Percentiles rank a stretch among this genome's conserved stretches.
phyloP scores from a whole-genome alignment of 2,329 filamentous ascomycete species.

The Tolypocladium album region DNA sequence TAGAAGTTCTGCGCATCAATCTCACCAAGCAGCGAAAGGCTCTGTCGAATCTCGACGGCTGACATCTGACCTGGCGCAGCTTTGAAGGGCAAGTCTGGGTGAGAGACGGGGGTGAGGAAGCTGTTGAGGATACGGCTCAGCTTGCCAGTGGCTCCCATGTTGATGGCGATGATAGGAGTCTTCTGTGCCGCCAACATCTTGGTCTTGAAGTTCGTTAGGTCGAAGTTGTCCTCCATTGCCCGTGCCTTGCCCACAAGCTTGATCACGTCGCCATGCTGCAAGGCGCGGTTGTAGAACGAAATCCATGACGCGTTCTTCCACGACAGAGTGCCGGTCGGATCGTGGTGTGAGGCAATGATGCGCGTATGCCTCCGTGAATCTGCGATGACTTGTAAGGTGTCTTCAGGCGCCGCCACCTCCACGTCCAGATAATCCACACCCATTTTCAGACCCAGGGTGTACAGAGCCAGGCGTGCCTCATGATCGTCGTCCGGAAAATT shows the following conservation, averaged over 20 bases:
- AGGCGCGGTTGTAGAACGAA: slow-evolving; percentile 75
- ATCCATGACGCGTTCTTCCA: slow-evolving; percentile 95
- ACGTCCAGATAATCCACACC: slow-evolving; percentile 90
- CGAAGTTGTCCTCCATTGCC: slow-evolving; percentile 74
- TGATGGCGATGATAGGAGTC: slow-evolving; percentile 85
- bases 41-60: slow-evolving; percentile 75
- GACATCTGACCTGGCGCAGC: slow-evolving; percentile 91
- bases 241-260: slow-evolving; percentile 82
- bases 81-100: slow-evolving; percentile 80
- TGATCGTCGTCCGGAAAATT: slow-evolving; percentile 70
- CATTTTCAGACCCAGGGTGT: slow-evolving; percentile 66
- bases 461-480: slow-evolving; percentile 63
- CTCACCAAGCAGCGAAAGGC: slow-evolving; percentile 67
- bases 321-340: slow-evolving; percentile 65
- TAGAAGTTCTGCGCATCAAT: slow-evolving; percentile 69
- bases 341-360: slow-evolving; percentile 94
- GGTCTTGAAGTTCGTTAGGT: slow-evolving; percentile 69
- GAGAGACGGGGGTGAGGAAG: slow-evolving; percentile 91
- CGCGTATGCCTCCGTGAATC: slow-evolving; percentile 60
- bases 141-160: slow-evolving; percentile 85
- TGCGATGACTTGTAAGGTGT: slow-evolving; percentile 59
- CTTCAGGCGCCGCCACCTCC: slow-evolving; percentile 75
- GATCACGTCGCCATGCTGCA: slow-evolving; percentile 86
- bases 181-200: slow-evolving; percentile 63
- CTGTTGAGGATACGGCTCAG: slow-evolving; percentile 81